Evolutionary conservation across 78 protist species (phyloP), one percentile per base, ranked within the genome.

Genomic region (Dictyostelium intermedium): DNA sequence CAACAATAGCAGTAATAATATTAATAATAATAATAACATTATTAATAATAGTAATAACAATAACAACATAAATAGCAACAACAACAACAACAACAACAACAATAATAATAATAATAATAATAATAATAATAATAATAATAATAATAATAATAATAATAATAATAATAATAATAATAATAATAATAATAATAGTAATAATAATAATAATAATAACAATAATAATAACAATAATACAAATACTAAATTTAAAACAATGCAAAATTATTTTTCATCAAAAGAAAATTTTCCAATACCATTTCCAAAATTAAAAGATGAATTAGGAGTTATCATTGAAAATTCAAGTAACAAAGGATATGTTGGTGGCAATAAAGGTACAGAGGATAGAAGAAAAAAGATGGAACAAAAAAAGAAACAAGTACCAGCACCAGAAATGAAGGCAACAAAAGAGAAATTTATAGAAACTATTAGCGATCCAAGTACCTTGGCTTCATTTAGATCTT

Each of bases 231-330:
- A 47, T 79, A 79, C 53, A 34, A 45, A 70, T 13, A 2, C 1
- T 37, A 76, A 16, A 63, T 63, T 30, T 63, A 41, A 18, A 6
- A 30, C 69, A 13, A 25, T 20, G 37, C 18, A 34, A 83, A 34
- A 32, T 32, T 83, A 35, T 27, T 80, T 89, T 69, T 79, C 73
- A 45, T 27, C 23, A 53, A 56, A 79, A 41, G 23, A 53, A 3
- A 84, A 89, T 27, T 20, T 30, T 7, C 93, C 93, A 3, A 89
- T 89, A 30, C 93, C 93, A 30, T 89, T 89, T 30, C 93, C 87
- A 39, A 66, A 25, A 7, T 70, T 70, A 70, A 25, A 70, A 70
- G 41, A 32, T 30, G 77, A 70, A 70, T 78, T 32, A 18, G 37
- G 56, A 20, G 34, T 8, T 69, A 66, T 69, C 39, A 83, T 70